A percentile compares a stretch with the other conserved stretches of the same genome.
Evolutionary conservation across 805 yeast species (phyloP).

Genomic region (Saturnispora zaruensis): DNA sequence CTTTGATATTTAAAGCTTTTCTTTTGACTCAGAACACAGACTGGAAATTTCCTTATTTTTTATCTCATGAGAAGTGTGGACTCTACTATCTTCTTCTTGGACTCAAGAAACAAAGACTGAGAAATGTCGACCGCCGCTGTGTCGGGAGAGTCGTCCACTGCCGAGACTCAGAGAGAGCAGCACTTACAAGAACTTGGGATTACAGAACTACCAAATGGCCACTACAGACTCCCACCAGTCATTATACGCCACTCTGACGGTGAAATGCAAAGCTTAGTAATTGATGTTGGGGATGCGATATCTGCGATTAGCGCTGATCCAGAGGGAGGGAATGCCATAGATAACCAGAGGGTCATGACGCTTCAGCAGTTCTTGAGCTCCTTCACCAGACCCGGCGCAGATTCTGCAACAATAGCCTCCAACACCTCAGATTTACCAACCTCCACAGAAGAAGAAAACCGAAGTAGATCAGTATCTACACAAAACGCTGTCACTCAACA

Average conservation of each 20-base stretch:
- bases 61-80: not conserved
- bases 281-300: conserved; percentile 24
- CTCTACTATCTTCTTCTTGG: not conserved
- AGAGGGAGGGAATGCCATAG: not conserved
- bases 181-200: conserved; percentile 14
- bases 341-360: conserved; percentile 3
- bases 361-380: conserved; percentile 8
- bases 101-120: not conserved
- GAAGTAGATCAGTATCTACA: not conserved
- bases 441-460: not conserved
- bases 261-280: conserved; percentile 21
- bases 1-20: not conserved
- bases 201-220: conserved; percentile 14
- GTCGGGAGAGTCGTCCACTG: not conserved
- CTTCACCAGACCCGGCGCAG: not conserved
- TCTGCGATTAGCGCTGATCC: not conserved
- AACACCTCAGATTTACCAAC: not conserved
- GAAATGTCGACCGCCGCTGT: not conserved
- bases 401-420: not conserved
- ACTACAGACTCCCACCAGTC: conserved; percentile 26
- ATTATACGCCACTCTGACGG: conserved; percentile 26
- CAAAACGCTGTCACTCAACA: not conserved
- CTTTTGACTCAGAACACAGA: not conserved
- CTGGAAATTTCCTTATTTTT: not conserved
- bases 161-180: not conserved